phyloP scores from a whole-genome alignment of 306 rosid species.

The Malus fusca region DNA sequence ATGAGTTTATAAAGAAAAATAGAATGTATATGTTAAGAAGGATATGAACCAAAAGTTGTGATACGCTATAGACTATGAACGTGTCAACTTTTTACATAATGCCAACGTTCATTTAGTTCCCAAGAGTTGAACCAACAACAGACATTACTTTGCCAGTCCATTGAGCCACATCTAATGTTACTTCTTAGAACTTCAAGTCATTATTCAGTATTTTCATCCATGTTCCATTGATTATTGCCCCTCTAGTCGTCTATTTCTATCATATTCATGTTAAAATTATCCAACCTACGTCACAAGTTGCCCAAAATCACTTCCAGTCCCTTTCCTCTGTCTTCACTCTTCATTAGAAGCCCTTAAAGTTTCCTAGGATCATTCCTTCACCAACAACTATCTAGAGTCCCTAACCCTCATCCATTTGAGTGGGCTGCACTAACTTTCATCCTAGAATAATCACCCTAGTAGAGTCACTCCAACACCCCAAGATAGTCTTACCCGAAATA shows the following conservation, averaged over 20 bases:
- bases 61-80: not conserved
- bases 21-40: not conserved
- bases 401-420: not conserved
- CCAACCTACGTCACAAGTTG: slow-evolving; percentile 1
- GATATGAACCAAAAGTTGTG: not conserved
- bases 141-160: not conserved
- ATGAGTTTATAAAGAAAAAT: not conserved
- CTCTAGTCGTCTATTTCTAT: not conserved
- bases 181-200: not conserved
- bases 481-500: not conserved
- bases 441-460: slow-evolving; percentile 4
- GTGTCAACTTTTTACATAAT: not conserved
- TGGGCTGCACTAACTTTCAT: not conserved
- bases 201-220: not conserved
- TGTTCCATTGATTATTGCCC: slow-evolving; percentile 6
- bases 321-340: not conserved
- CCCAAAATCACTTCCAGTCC: not conserved
- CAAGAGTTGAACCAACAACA: not conserved
- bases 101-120: not conserved
- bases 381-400: not conserved
- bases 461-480: slow-evolving; percentile 7
- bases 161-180: not conserved
- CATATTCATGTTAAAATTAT: not conserved
- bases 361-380: not conserved
- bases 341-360: not conserved